Evolutionary conservation across 805 yeast genomes (phyloP), one percentile per base, ranked within the genome.

Genomic region (Grigorovia yakushimaensis): DNA sequence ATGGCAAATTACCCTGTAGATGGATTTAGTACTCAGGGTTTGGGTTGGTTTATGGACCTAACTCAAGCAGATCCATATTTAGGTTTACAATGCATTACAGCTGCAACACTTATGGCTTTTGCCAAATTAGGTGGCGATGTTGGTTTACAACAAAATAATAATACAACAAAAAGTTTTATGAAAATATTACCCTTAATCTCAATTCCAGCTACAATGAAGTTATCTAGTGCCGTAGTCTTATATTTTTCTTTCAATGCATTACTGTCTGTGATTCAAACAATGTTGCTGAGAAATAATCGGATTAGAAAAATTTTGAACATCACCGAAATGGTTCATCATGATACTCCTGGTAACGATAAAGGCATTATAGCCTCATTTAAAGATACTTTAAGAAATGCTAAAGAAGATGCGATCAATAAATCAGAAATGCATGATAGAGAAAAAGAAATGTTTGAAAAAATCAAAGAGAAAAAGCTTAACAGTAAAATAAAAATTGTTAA

Each of bases 71-170:
- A 93, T 64, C 97, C 98, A 2, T 93, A 86, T 67, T 69, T 86
- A 47, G 97, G 96, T 4, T 72, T 91, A 52, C 98, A 89, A 61
- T 66, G 83, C 41, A 67, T 88, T 40, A 81, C 98, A 15, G 96
- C 96, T 10, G 74, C 79, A 22, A 73, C 83, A 22, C 84, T 88
- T 50, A 76, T 85, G 47, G 73, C 78, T 1, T 82, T 91, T 56
- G 80, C 91, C 65, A 78, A 80, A 62, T 69, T 81, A 41, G 98
- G 97, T 51, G 96, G 96, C 55, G 97, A 91, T 63, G 84, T 93
- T 11, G 97, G 96, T 45, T 82, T 85, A 35, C 79, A 75, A 45
- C 74, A 73, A 46, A 72, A 84, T 67, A 70, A 77, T 50, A 84
- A 87, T 1, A 74, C 73, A 39, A 73, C 82, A 78, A 79, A 78